phyloP scores from a whole-genome alignment of 2,329 filamentous ascomycete species.

The Chalaropsis thielavioides region DNA sequence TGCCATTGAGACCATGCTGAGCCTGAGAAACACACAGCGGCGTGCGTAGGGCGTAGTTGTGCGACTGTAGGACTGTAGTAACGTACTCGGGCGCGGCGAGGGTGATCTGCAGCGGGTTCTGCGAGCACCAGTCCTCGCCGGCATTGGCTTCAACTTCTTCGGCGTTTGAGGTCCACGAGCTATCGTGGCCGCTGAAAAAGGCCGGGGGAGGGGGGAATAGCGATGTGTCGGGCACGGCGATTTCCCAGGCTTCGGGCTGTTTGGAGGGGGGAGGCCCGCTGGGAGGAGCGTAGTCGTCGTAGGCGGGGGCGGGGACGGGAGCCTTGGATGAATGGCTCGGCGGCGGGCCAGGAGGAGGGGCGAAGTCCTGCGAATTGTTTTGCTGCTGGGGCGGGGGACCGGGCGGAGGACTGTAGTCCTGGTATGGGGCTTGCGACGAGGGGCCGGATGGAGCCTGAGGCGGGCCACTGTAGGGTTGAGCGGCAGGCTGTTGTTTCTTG shows the following conservation, averaged over 20 bases:
- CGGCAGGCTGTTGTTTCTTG: slow-evolving; percentile 11
- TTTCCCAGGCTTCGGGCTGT: slow-evolving; percentile 37
- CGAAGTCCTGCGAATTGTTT: slow-evolving; percentile 24
- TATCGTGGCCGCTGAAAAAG: slow-evolving; percentile 47
- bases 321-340: slow-evolving; percentile 17
- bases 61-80: slow-evolving; percentile 29
- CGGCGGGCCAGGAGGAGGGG: slow-evolving; percentile 27
- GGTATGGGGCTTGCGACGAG: background rate
- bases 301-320: background rate
- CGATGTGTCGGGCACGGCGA: slow-evolving; percentile 56
- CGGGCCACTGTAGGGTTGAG: background rate
- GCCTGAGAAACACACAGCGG: background rate
- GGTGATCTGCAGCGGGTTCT: slow-evolving; percentile 44
- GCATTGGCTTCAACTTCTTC: slow-evolving; percentile 46
- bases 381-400: slow-evolving; percentile 25
- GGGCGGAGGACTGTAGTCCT: slow-evolving; percentile 20
- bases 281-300: slow-evolving; percentile 23
- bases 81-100: slow-evolving; percentile 26
- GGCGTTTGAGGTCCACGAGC: slow-evolving; percentile 56
- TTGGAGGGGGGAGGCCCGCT: slow-evolving; percentile 25
- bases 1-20: slow-evolving; percentile 33
- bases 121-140: slow-evolving; percentile 50
- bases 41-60: slow-evolving; percentile 36
- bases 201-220: slow-evolving; percentile 59
- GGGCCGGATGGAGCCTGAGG: background rate